Percentiles rank a stretch among this genome's conserved stretches.
Evolutionary conservation across 2,329 filamentous ascomycete species (phyloP).

Genomic region (Stromatinia cepivora): DNA sequence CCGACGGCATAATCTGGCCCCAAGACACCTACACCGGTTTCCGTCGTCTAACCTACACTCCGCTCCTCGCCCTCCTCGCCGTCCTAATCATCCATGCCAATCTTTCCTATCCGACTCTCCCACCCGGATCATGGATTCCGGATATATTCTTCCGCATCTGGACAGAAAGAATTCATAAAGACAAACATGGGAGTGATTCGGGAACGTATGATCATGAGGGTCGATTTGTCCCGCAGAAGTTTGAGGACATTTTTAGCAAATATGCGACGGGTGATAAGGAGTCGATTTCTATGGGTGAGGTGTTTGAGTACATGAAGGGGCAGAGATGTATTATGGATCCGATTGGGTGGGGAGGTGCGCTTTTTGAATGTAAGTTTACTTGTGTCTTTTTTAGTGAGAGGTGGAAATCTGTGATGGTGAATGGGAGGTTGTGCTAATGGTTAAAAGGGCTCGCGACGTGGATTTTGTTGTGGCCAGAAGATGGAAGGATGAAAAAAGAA

Average conservation of each 20-base stretch:
- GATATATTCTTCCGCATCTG: conserved; percentile 45
- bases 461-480: conserved; percentile 54
- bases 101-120: conserved; percentile 51
- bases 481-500: conserved; percentile 58
- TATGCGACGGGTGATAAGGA: conserved; percentile 45
- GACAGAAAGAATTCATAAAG: conserved; percentile 40
- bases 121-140: conserved; percentile 42
- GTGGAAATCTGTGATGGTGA: not conserved
- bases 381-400: not conserved
- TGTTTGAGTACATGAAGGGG: conserved; percentile 44
- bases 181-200: conserved; percentile 49
- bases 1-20: conserved; percentile 55
- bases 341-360: conserved; percentile 42
- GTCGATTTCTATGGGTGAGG: conserved; percentile 43
- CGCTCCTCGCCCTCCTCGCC: conserved; percentile 47
- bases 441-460: conserved; percentile 50
- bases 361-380: conserved; percentile 41
- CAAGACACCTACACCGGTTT: conserved; percentile 52
- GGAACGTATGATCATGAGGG: conserved; percentile 51
- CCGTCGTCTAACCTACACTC: conserved; percentile 47
- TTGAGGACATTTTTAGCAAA: conserved; percentile 53
- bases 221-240: conserved; percentile 50
- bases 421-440: not conserved
- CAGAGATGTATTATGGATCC: conserved; percentile 48
- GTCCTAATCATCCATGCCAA: conserved; percentile 50